Conservation (phyloP, 2,329 filamentous ascomycete species). For the Xylariaceae sp. region DNA sequence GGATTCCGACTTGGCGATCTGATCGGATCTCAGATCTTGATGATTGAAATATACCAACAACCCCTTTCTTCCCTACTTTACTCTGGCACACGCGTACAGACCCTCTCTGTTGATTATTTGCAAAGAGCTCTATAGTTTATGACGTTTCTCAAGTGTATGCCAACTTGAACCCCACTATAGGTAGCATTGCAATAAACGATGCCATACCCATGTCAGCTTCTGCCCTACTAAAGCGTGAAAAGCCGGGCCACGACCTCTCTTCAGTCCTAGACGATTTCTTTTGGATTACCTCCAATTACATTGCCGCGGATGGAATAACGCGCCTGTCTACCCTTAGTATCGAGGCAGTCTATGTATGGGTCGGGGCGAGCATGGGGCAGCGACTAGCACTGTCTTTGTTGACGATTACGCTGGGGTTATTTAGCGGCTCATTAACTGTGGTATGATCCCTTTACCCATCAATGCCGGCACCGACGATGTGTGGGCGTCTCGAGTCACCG, state of each 20-base stretch:
- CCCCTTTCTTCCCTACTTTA: not conserved
- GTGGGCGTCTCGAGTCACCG: constrained; percentile 41
- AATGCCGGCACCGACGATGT: constrained; percentile 41
- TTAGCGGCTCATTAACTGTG: constrained; percentile 43
- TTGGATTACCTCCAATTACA: constrained; percentile 43
- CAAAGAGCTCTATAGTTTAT: no score
- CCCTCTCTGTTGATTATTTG: not conserved
- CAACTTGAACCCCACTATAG: no score
- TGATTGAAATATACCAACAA: not conserved
- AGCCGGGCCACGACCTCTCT: constrained; percentile 47
- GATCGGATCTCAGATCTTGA: constrained; percentile 20
- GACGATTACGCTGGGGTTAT: constrained; percentile 43
- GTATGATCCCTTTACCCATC: constrained; percentile 43
- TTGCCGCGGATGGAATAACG: constrained; percentile 42
- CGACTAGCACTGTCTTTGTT: constrained; percentile 44
- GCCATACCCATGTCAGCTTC: no score
- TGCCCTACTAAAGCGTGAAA: no score
- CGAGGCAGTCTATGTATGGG: constrained; percentile 42
- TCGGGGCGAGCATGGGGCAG: constrained; percentile 51
- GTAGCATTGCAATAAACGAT: no score
- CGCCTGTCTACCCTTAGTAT: constrained; percentile 40
- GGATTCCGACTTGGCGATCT: constrained; percentile 24
- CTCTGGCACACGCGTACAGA: not conserved
- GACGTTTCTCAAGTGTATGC: no score
- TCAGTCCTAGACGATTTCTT: constrained; percentile 37